A percentile compares a stretch with the other conserved stretches of the same genome.
Evolutionary conservation across 306 rosid species (phyloP).

Genomic region (Astragalus glycyphyllos): DNA sequence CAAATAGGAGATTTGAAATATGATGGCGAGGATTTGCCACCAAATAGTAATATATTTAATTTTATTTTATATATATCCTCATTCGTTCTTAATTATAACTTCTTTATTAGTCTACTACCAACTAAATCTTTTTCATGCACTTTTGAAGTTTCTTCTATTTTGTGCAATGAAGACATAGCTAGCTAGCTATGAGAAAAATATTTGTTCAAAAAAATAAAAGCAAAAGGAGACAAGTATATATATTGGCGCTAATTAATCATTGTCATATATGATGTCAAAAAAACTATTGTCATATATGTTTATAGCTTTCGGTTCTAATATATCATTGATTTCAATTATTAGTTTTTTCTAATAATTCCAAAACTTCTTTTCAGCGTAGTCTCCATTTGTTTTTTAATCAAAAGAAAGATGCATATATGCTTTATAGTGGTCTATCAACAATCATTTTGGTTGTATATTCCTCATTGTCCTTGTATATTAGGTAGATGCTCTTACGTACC

Average conservation of each 20-base stretch:
- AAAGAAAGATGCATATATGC: constrained; percentile 51
- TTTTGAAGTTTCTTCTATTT: constrained; percentile 48
- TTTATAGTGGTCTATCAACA: constrained; percentile 50
- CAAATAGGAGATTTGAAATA: constrained; percentile 45
- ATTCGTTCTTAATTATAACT: constrained; percentile 49
- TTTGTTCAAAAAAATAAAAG: not conserved
- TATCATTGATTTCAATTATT: constrained; percentile 58
- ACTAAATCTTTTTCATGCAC: constrained; percentile 43
- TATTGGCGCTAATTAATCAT: constrained; percentile 52
- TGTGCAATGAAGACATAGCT: constrained; percentile 21
- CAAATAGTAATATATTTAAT: constrained; percentile 52
- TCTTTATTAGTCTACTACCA: constrained; percentile 31
- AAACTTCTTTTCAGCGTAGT: constrained; percentile 45
- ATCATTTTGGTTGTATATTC: constrained; percentile 45
- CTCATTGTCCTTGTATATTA: constrained; percentile 43
- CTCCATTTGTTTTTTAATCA: constrained; percentile 43
- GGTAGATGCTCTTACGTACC: constrained; percentile 40
- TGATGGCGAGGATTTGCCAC: constrained; percentile 58
- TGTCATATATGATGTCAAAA: constrained; percentile 58
- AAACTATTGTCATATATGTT: constrained; percentile 58
- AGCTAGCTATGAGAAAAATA: not conserved
- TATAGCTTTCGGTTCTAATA: constrained; percentile 43
- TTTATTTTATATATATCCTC: constrained; percentile 58
- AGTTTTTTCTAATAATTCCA: constrained; percentile 50
- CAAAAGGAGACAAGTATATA: no score